phyloP scores from a whole-genome alignment of 2,329 filamentous ascomycete species.

The Scorias spongiosa region DNA sequence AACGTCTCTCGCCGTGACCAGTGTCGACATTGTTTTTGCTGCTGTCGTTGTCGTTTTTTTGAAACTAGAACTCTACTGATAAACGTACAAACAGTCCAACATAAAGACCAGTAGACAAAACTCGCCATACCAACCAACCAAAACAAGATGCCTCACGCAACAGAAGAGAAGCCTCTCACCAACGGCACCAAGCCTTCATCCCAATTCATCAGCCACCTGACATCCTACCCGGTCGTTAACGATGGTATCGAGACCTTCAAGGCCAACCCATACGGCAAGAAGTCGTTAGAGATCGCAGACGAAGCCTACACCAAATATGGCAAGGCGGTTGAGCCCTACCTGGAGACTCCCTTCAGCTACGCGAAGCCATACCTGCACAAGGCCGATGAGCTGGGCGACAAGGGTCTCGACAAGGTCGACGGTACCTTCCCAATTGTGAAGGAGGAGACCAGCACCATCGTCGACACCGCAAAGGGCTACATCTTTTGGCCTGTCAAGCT shows the following conservation, averaged over 20 bases:
- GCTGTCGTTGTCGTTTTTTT: no score
- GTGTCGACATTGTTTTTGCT: no score
- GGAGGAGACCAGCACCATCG: conserved; percentile 34
- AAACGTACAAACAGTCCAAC: no score
- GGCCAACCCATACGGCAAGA: conserved; percentile 67
- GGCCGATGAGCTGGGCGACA: conserved; percentile 55
- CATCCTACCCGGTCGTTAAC: conserved; percentile 68
- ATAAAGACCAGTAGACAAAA: neutral
- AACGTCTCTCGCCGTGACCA: no score
- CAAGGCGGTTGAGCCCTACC: conserved; percentile 62
- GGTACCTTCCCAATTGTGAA: conserved; percentile 43
- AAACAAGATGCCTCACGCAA: conserved; percentile 33
- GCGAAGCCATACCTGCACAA: conserved; percentile 72
- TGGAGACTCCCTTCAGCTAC: conserved; percentile 65
- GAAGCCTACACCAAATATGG: conserved; percentile 62
- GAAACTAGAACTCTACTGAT: no score
- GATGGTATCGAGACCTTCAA: conserved; percentile 68
- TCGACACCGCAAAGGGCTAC: conserved; percentile 47
- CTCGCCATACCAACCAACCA: neutral
- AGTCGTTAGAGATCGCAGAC: conserved; percentile 61
- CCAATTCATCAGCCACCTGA: conserved; percentile 46
- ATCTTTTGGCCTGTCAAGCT: conserved; percentile 37
- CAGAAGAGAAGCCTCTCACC: conserved; percentile 23
- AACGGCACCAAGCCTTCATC: conserved; percentile 37
- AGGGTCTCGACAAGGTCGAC: conserved; percentile 30